Conservation (phyloP, 2,329 filamentous ascomycete genomes). For the Fusarium sp. region DNA sequence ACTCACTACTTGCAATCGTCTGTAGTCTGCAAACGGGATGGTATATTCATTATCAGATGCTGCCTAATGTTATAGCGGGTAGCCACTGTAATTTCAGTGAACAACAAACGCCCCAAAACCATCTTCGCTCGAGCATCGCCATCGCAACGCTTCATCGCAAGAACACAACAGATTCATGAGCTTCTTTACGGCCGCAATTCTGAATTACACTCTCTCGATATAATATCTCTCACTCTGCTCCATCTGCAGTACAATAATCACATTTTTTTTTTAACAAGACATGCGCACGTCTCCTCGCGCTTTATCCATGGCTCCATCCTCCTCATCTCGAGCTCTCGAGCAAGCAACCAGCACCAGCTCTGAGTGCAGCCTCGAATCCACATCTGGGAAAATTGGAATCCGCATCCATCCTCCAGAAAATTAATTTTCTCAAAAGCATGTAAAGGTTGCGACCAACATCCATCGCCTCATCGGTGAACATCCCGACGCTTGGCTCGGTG, state of each 20-base stretch:
- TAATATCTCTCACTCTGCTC: no score
- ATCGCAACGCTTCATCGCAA: neutral
- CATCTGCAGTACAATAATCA: no score
- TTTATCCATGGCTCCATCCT: no score
- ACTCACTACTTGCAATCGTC: neutral
- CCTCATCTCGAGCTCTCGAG: no score
- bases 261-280: no score
- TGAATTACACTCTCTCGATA: neutral
- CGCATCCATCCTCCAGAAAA: neutral
- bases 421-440: accelerated
- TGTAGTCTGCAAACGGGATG: neutral
- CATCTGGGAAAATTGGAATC: accelerated
- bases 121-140: neutral
- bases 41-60: neutral
- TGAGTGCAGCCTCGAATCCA: neutral
- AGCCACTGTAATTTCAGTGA: neutral
- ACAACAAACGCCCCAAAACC: neutral
- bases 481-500: no score
- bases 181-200: neutral
- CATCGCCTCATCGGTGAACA: neutral
- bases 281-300: no score
- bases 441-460: neutral
- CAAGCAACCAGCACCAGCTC: neutral
- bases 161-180: neutral
- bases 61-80: neutral